Percentiles rank a stretch among this genome's conserved stretches.
Conservation (phyloP, 768 basidiomycete species). For the Cystobasidium ongulense region DNA sequence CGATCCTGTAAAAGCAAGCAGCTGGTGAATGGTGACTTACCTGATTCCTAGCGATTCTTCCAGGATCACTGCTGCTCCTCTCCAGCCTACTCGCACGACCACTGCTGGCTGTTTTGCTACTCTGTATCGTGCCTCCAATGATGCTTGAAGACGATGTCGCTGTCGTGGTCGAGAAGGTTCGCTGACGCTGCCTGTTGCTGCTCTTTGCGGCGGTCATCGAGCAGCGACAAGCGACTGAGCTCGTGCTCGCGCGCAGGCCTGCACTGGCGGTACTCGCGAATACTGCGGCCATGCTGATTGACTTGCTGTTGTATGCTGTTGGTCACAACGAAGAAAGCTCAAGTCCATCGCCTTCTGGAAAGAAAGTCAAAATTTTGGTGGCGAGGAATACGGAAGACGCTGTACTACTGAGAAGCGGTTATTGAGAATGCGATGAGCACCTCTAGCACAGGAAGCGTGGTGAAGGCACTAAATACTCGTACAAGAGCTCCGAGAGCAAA, state of each 20-base stretch:
- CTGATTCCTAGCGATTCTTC: neutral
- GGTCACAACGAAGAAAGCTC: neutral
- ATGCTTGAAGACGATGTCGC: neutral
- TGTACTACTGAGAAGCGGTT: too few relatives aligned
- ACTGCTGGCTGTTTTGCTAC: neutral
- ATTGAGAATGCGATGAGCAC: too few relatives aligned
- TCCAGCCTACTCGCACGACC: neutral
- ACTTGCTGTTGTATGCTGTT: neutral
- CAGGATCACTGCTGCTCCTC: conserved; percentile 2
- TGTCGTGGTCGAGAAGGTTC: conserved; percentile 3
- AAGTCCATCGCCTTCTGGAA: neutral
- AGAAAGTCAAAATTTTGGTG: neutral
- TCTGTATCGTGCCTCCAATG: neutral
- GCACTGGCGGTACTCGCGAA: neutral
- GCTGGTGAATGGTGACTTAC: neutral
- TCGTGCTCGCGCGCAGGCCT: neutral
- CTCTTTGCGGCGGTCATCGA: neutral
- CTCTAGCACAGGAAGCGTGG: too few relatives aligned
- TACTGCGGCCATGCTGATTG: neutral
- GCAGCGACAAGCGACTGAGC: conserved; percentile 3
- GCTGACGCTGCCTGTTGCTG: neutral
- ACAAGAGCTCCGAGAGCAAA: too few relatives aligned
- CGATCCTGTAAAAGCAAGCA: neutral
- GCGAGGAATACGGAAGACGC: neutral
- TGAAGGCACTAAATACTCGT: too few relatives aligned